Evolutionary conservation across 441 rosid species (phyloP), one percentile per base, ranked within the genome.

Genomic region (Pelargonium fulgidum): DNA sequence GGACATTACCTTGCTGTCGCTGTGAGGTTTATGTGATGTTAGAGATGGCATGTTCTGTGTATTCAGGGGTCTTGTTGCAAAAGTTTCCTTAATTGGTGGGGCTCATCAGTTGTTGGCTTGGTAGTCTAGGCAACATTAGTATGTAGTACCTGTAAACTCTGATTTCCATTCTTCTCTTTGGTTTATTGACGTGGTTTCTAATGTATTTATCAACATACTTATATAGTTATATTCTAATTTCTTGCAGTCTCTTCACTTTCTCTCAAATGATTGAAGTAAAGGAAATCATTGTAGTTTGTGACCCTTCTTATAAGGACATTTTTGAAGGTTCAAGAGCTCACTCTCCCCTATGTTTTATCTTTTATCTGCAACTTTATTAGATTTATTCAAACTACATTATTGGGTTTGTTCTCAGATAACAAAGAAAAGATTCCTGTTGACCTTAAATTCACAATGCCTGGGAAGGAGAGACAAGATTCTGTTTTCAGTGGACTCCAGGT

Each of bases 381-480:
- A 58, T 26, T 45, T 64, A 58, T 42, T 50, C 16, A 73, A 74
- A 33, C 52, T 59, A 24, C 41, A 73, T 58, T 62, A 11, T 65
- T 7, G 36, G 26, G 64, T 67, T 52, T 70, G 47, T 50, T 74
- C 26, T 76, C 80, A 93, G 98, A 88, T 16, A 74, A 85, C 62
- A 68, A 77, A 72, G 91, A 84, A 47, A 70, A 80, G 13, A 75
- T 88, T 68, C 75, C 66, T 24, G 84, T 85, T 42, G 85, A 85
- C 76, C 89, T 93, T 62, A 89, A 85, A 79, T 93, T 90, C 59
- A 79, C 94, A 22, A 74, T 91, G 68, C 98, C 98, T 8, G 98
- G 96, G 71, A 91, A 91, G 81, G 98, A 93, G 83, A 86, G 98
- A 74, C 98, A 93, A 77, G 97, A 93, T 72, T 93, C 98, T 67